phyloP scores from a whole-genome alignment of 202 grass and related monocot genomes.

The Hordeum pubiflorum region DNA sequence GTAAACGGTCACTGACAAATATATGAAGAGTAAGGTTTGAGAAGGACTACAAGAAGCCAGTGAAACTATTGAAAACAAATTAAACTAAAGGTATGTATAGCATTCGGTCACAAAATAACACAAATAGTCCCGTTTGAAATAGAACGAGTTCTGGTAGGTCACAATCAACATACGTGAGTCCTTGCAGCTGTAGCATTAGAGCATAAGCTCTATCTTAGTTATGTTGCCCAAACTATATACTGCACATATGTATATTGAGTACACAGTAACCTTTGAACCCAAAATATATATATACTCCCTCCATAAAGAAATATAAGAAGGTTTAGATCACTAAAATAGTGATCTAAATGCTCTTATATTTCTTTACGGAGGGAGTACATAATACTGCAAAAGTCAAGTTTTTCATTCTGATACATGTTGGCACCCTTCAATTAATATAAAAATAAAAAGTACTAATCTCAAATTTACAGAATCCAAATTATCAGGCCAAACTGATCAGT shows the following conservation, averaged over 20 bases:
- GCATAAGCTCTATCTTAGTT: background rate
- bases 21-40: conserved; percentile 12
- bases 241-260: background rate
- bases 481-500: no score
- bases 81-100: background rate
- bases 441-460: background rate
- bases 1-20: conserved; percentile 50
- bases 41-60: background rate
- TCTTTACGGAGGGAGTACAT: no score
- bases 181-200: conserved; percentile 4
- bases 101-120: conserved; percentile 15
- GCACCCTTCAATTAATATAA: conserved; percentile 17
- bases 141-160: background rate
- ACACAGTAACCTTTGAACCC: conserved; percentile 1
- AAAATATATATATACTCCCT: background rate
- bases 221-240: background rate
- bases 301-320: no score
- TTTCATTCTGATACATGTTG: background rate
- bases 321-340: no score
- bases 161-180: background rate
- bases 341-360: no score
- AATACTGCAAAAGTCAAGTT: no score
- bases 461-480: background rate
- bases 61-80: conserved; percentile 16
- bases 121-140: background rate